phyloP scores from a whole-genome alignment of 2,329 filamentous ascomycete species.

The Chrysosporium keratinophilum region DNA sequence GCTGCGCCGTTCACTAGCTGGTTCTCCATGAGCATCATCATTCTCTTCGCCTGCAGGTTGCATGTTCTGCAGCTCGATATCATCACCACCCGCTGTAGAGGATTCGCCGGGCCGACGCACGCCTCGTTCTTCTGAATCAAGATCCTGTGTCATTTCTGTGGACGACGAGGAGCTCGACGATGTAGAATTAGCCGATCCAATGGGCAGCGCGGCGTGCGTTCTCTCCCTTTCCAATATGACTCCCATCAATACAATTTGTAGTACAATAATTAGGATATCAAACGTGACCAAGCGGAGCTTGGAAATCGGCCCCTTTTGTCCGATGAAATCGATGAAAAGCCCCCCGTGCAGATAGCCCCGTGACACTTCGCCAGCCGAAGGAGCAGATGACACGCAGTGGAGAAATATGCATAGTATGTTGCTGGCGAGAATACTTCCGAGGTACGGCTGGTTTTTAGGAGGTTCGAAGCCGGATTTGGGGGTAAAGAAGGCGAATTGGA shows the following conservation, averaged over 20 bases:
- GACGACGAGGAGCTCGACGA: slow-evolving; percentile 18
- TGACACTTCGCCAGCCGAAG: slow-evolving; percentile 43
- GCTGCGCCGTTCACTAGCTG: slow-evolving; percentile 21
- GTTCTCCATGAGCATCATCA: slow-evolving; percentile 10
- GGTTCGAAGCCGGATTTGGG: slow-evolving; percentile 46
- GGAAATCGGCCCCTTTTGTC: slow-evolving; percentile 48
- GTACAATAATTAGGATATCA: slow-evolving; percentile 44
- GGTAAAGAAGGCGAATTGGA: slow-evolving; percentile 50
- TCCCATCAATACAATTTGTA: slow-evolving; percentile 50
- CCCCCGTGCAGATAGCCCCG: slow-evolving; percentile 52
- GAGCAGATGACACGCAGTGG: slow-evolving; percentile 45
- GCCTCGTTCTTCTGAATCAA: slow-evolving; percentile 52
- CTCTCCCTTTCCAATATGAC: slow-evolving; percentile 44
- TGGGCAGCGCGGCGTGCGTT: slow-evolving; percentile 25
- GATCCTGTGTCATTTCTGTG: slow-evolving; percentile 37
- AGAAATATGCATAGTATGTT: slow-evolving; percentile 49
- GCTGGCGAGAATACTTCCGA: slow-evolving; percentile 44
- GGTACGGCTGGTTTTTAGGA: slow-evolving; percentile 43
- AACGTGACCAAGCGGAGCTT: slow-evolving; percentile 43
- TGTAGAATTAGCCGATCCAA: slow-evolving; percentile 13
- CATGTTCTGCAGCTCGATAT: slow-evolving; percentile 34
- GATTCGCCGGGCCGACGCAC: slow-evolving; percentile 20
- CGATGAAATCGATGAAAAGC: slow-evolving; percentile 54
- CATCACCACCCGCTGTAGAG: slow-evolving; percentile 23
- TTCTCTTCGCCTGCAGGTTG: slow-evolving; percentile 17